Evolutionary conservation across 2,329 filamentous ascomycete species (phyloP), one percentile per base, ranked within the genome.

Genomic region (Teratosphaeria nubilosa): DNA sequence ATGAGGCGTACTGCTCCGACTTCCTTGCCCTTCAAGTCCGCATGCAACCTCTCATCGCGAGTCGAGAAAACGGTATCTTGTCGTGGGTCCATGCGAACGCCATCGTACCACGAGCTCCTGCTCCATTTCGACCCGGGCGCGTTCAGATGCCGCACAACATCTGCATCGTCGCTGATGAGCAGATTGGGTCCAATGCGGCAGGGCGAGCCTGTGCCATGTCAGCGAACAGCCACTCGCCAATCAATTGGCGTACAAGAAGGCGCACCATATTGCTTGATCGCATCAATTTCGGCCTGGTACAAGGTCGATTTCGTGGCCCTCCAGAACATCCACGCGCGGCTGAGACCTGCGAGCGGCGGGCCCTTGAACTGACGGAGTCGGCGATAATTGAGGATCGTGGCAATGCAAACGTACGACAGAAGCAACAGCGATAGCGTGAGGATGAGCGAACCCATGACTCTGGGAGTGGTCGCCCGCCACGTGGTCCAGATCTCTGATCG

Each of bases 31-130:
- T 77, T 72, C 37, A 78, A 65, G 20, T 63, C 61, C 1, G 74
- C 69, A 61, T 84, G 82, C 50, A 74, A 74, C 5, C 72, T 73
- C 50, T 77, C 78, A 58, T 82, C 73, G 4, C 75, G 75, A 62
- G 80, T 74, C 1, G 74, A 78, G 59, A 84, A 82, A 34, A 83
- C 72, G 57, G 80, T 82, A 63, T 83, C 78, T 4, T 73, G 70
- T n/a, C 78, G 74, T 0, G 80, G 78, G 58, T 84, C 77, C 60
- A 86, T 74, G 14, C 77, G 75, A 58, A 79, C 73, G 4, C 74
- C 76, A 58, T 75, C 70, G 64, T 82, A 82, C 73, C 78, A 82
- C 1, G 62, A 62, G 0, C 71, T 72, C 14, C 67, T 59, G 27
- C 61, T 64, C 66, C 67, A 70, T 32, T 59, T 58, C 10, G 67